Base-by-base conservation (phyloP, 495 filamentous ascomycete species). In the Chlorociboria aeruginascens region DNA sequence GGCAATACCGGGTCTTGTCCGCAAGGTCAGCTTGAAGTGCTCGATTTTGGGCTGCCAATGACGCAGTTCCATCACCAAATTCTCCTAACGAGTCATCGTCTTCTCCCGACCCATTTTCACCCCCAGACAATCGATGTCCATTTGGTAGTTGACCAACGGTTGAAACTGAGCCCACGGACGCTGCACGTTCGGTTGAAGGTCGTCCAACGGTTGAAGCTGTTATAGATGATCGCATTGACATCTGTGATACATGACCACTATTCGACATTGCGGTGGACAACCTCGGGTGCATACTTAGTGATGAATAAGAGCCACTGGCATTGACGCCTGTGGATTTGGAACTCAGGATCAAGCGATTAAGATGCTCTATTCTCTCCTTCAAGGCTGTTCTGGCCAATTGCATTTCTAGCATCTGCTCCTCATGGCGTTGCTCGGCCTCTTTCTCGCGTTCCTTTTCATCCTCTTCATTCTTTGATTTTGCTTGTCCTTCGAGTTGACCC, bases 391-490 rank as follows among this genome's bases (percentile, higher is more conserved):
- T 77, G 11, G 92, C 92, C 28, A 98, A 74, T 62, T 98, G 92
- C 81, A 98, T 98, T 62, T 97, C 92, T 38, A 97, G 71, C 72
- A 98, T 89, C 61, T 98, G 92, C 61, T 98, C 92, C 56, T 93
- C 89, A 57, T 96, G 93, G 30, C 92, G 82, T 45, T 81, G 72
- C 57, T 86, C 79, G 28, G 83, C 81, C 63, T 92, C 82, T 50
- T 83, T 82, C 63, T 95, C 86, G 31, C 81, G 73, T 48, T 84
- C 78, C 40, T 76, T 72, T 29, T 84, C 82, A 38, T 82, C 81
- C 32, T 79, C 78, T 32, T 82, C 77, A 47, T 77, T 78, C 57
- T 81, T 84, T 25, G 60, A 71, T 57, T 77, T 78, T 25, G 77
- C 72, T 63, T 95, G 86, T 33, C 69, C 67, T 12, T 97, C 92